These are phyloP conservation scores for Penicillium turbatum DNA, from an alignment of 495 filamentous ascomycete species.

Conservation along the genomic window DNA sequence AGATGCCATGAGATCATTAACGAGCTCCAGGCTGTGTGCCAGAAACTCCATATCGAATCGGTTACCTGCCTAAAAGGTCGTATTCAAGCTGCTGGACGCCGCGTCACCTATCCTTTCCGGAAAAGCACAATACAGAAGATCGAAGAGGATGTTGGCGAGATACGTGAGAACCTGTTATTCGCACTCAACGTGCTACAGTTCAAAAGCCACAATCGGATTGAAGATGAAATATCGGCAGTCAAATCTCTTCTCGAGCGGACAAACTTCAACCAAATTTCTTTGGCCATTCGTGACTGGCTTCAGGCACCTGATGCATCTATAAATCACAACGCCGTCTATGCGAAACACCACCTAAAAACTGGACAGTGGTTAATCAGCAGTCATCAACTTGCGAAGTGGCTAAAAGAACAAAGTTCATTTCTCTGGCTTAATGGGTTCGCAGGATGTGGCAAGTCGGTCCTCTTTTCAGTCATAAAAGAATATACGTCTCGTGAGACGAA, in stretches of 20 bases:
- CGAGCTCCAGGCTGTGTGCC: conserved; percentile 26
- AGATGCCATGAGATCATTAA: conserved; percentile 25
- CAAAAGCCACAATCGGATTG: conserved; percentile 11
- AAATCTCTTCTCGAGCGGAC: conserved; percentile 13
- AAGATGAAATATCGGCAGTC: conserved; percentile 15
- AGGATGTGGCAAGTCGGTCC: conserved; percentile 41
- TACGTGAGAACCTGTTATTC: conserved; percentile 22
- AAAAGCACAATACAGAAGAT: conserved; percentile 31
- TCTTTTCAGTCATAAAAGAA: conserved; percentile 33
- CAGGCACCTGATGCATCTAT: conserved; percentile 27
- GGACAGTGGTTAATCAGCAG: conserved; percentile 34
- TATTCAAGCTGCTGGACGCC: conserved; percentile 13
- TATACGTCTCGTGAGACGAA: conserved; percentile 14
- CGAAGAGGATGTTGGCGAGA: conserved; percentile 29
- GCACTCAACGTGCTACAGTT: conserved; percentile 29
- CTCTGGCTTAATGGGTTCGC: conserved; percentile 40
- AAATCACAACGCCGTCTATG: conserved; percentile 25
- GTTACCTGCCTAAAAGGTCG: conserved; percentile 7
- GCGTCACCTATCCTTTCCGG: conserved; percentile 28
- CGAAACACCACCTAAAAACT: conserved; percentile 22
- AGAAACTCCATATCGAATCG: conserved; percentile 16
- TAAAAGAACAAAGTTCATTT: conserved; percentile 30
- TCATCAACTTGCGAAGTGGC: conserved; percentile 26
- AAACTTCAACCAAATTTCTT: conserved; percentile 17
- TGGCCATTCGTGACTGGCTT: conserved; percentile 27